These are phyloP conservation scores for Globisporangium echinulatum DNA, from an alignment of 352 stramenopile genomes.

Conservation along the genomic window DNA sequence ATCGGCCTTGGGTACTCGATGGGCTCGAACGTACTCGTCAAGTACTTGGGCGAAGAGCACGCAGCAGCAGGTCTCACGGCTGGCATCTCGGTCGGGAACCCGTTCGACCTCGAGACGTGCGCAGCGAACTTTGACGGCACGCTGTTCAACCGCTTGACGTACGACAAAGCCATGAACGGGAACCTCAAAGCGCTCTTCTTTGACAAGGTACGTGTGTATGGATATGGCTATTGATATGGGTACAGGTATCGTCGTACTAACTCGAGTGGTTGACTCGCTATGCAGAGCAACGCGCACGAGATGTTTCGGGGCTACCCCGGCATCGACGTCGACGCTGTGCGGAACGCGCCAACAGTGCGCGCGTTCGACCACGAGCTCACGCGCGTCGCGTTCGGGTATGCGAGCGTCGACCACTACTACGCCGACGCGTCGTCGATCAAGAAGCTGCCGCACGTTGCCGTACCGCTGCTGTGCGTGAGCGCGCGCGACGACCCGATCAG, in stretches of 20 bases:
- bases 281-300: slow-evolving; percentile 36
- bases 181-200: slow-evolving; percentile 70
- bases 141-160: slow-evolving; percentile 52
- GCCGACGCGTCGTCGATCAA: slow-evolving; percentile 37
- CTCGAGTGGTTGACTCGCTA: no score
- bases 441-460: slow-evolving; percentile 23
- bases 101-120: slow-evolving; percentile 59
- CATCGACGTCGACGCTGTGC: slow-evolving; percentile 37
- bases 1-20: slow-evolving; percentile 69
- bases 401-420: slow-evolving; percentile 59
- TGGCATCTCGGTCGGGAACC: slow-evolving; percentile 64
- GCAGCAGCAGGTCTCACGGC: slow-evolving; percentile 33
- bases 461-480: slow-evolving; percentile 63
- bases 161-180: slow-evolving; percentile 46
- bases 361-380: slow-evolving; percentile 68
- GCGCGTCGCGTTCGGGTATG: slow-evolving; percentile 47
- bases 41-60: slow-evolving; percentile 67
- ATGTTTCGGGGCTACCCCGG: slow-evolving; percentile 36
- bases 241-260: no score
- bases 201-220: slow-evolving; percentile 21
- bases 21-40: slow-evolving; percentile 72
- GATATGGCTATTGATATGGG: neutral
- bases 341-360: slow-evolving; percentile 24
- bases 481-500: slow-evolving; percentile 60
- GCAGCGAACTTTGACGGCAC: slow-evolving; percentile 39